Conservation (phyloP, 768 basidiomycete genomes). For the Mycena galopus region DNA sequence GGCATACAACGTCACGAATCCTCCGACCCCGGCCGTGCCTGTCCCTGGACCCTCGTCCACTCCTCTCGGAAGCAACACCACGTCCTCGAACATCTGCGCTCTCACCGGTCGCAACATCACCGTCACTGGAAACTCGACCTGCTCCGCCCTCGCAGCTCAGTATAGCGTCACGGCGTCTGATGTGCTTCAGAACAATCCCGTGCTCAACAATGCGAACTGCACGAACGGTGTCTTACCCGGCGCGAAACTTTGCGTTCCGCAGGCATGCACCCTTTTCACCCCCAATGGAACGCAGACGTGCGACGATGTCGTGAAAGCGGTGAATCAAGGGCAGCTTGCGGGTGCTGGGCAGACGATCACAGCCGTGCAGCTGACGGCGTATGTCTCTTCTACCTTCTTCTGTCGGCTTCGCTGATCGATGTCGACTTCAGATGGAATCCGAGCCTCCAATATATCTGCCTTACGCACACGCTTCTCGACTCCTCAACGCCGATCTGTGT, state of each 20-base stretch:
- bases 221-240: neutral
- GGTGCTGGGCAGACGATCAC: neutral
- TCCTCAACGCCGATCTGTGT: neutral
- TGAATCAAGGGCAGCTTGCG: neutral
- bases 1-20: neutral
- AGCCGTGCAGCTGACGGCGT: neutral
- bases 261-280: neutral
- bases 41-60: neutral
- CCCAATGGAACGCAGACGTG: neutral
- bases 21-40: neutral
- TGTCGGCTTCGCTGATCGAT: neutral
- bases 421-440: neutral
- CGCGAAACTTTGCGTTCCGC: neutral
- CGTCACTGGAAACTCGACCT: neutral
- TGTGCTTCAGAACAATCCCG: neutral
- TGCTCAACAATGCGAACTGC: neutral
- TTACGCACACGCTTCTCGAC: neutral
- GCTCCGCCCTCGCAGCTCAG: neutral
- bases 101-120: neutral
- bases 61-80: neutral
- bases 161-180: neutral
- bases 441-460: neutral
- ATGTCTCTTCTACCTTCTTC: neutral
- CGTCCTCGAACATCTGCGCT: neutral
- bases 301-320: neutral